Base-by-base conservation (phyloP, 192 early-diverging fungal genomes). In the Diversispora epigaea region DNA sequence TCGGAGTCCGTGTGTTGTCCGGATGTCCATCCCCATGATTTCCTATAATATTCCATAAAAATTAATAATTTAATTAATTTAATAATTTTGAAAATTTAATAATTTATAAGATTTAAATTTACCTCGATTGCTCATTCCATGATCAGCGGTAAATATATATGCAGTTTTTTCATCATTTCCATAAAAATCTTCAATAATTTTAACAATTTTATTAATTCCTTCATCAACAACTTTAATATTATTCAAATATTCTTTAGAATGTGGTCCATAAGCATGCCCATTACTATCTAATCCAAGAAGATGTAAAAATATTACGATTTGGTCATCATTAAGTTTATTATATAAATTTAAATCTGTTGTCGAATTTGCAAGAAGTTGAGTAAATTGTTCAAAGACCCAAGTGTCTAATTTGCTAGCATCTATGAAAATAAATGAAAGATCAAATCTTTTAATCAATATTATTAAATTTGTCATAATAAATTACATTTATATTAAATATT, bases 271-370 rank as follows among this genome's bases (percentile, higher is more conserved):
- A 11, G 87, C 91, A 76, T 98, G 96, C 21, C 96, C 96, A 77
- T 97, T 98, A 67, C 93, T 96, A 81, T 98, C 96, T 44, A 98
- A 82, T 3, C 96, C 96, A 49, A 97, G 88, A n/a, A 98, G 82
- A 82, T 98, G 96, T 46, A 97, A 80, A 81, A 98, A 98, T 77
- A 97, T 93, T 2, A 97, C 91, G 68, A 93, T 88, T 77, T 92
- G 88, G 54, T 95, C 87, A 60, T 89, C 78, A 43, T 89, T 88
- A 74, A 96, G 80, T 79, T 89, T 80, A 3, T 78, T 55, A 60
- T 84, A 47, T 21, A 94, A 84, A 39, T 79, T 80, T 8, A 70
- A 60, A 50, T 89, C 78, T 4, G 62, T 73, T 22, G 78, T 80
- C 7, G 87, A 71, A 44, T 83, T 79, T 32, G 84, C 84, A 44